Evolutionary conservation across 2,329 filamentous ascomycete species (phyloP).

Genomic region (Fusarium annulatum): DNA sequence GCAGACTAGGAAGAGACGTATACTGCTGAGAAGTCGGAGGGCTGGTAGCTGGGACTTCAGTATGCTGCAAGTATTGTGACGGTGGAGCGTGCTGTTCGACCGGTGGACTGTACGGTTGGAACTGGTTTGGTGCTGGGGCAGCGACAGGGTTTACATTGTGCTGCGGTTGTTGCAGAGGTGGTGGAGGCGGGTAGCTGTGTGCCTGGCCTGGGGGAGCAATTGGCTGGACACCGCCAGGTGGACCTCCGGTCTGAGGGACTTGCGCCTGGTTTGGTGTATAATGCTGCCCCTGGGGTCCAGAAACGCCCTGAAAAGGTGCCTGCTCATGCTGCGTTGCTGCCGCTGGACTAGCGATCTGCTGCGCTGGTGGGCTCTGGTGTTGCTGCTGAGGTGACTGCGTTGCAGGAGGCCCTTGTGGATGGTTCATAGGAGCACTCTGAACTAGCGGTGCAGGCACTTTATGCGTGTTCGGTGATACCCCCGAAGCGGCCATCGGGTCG

Average conservation of each 20-base stretch:
- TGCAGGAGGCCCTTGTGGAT: neutral
- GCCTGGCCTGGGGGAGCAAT: neutral
- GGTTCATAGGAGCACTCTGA: neutral
- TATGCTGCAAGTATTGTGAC: neutral
- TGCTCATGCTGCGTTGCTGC: neutral
- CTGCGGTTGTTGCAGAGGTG: neutral
- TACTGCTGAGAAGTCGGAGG: neutral
- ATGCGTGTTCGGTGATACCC: neutral
- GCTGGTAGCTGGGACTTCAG: neutral
- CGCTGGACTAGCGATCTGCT: neutral
- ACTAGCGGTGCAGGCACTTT: fast-evolving
- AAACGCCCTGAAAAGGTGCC: neutral
- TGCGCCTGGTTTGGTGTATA: neutral
- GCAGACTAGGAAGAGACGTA: neutral
- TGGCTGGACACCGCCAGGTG: neutral
- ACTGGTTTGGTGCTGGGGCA: neutral
- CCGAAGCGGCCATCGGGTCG: neutral
- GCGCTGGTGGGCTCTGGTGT: neutral
- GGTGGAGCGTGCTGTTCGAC: neutral
- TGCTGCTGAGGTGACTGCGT: neutral
- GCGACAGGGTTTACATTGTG: neutral
- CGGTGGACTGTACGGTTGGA: neutral
- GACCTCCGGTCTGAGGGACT: neutral
- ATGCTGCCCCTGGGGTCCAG: neutral
- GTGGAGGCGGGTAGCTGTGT: neutral